These are phyloP conservation scores for Lathyrus oleraceus DNA, from an alignment of 306 rosid species.

Conservation along the genomic window DNA sequence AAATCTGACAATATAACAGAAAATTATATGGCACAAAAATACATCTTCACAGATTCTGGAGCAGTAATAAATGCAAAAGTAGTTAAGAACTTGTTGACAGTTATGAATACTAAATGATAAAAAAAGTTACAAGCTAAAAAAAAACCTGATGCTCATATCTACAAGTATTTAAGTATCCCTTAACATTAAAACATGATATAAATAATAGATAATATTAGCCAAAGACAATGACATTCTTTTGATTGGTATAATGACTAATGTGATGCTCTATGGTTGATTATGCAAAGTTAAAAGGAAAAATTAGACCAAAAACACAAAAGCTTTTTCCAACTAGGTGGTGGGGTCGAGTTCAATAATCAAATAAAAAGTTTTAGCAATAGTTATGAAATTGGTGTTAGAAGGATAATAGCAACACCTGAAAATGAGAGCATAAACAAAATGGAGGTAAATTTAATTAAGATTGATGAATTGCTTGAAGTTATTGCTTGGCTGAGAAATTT, in stretches of 20 bases:
- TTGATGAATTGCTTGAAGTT: slow-evolving; percentile 5
- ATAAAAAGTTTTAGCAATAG: neutral
- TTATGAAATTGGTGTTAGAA: neutral
- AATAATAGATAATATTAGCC: neutral
- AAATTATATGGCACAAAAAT: neutral
- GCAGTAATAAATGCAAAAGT: slow-evolving; percentile 9
- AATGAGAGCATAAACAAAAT: slow-evolving; percentile 19
- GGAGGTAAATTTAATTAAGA: slow-evolving; percentile 2
- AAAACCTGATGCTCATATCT: neutral
- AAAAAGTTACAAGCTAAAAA: neutral
- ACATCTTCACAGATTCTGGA: slow-evolving; percentile 1
- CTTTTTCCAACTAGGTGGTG: neutral
- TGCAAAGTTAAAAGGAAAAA: slow-evolving; percentile 5
- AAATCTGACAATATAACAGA: slow-evolving; percentile 3
- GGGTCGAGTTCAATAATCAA: too few relatives aligned
- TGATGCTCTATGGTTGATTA: neutral
- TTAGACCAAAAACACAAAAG: neutral
- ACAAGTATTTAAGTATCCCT: slow-evolving; percentile 16
- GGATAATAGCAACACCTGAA: neutral
- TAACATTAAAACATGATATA: slow-evolving; percentile 2
- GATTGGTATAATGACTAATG: neutral
- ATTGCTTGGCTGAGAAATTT: slow-evolving; percentile 30
- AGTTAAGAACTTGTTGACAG: neutral
- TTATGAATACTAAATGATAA: neutral
- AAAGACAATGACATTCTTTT: slow-evolving; percentile 10